Base-by-base conservation (phyloP, 1,139 yeast genomes). In the Yamadazyma atmosphaerica region DNA sequence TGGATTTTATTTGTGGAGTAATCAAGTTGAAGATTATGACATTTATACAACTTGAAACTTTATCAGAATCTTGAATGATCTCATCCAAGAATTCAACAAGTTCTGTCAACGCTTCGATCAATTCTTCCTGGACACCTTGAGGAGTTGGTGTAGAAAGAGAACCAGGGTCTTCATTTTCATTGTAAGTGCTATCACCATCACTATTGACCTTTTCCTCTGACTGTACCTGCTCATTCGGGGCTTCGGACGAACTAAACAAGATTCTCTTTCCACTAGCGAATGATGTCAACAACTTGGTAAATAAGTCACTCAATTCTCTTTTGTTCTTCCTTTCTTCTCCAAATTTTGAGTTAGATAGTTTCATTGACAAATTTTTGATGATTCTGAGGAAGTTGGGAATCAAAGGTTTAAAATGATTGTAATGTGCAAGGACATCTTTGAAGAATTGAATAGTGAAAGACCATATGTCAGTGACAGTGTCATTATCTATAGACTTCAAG, bases 391-490 rank as follows among this genome's bases (percentile, higher is more conserved):
- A 51, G 32, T 70, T 73, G 1, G 86, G 76, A 32, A 80, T 58
- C 0, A 83, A 56, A 2, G 60, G 60, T 39, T 72, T 72, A 55
- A 78, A 86, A 2, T 64, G 54, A n/a, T 62, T 48, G 13, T 73
- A 58, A 50, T 80, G 78, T 11, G 73, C 60, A 30, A 71, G 50
- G 0, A 81, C 74, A 18, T 82, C 88, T 45, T 72, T 79, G 46
- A 86, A 66, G 50, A 86, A 88, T 5, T 59, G 61, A 32, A 78
- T 62, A 16, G 82, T 67, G 18, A 74, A 74, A 14, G 58, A 58
- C 83, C 90, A 88, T 18, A 87, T 72, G 42, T 89, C 96, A 41
- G 83, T 86, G 25, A 88, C 65, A 0, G 87, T 80, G 49, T 88
- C 95, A 44, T 73, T 74, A 44, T 86, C 95, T 32, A 90, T 65